Conservation (phyloP, 2,329 filamentous ascomycete species). For the Colletotrichum sp. region DNA sequence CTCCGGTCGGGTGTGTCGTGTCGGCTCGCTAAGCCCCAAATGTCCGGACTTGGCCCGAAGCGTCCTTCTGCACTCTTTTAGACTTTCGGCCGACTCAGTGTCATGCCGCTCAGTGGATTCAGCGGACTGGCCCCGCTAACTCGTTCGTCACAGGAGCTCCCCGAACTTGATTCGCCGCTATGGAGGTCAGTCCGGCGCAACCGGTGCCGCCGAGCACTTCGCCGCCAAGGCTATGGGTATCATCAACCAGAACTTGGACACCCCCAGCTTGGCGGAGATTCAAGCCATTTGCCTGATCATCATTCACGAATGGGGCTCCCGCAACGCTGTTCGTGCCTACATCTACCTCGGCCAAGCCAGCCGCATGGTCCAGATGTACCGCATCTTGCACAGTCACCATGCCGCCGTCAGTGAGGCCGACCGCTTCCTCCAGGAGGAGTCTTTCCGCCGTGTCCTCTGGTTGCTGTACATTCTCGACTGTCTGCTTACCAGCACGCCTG, state of each 20-base stretch:
- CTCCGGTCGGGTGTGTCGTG: conserved; percentile 12
- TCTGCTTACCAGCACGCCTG: conserved; percentile 65
- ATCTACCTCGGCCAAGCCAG: conserved; percentile 67
- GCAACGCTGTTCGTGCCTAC: conserved; percentile 67
- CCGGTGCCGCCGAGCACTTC: conserved; percentile 63
- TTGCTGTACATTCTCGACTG: conserved; percentile 68
- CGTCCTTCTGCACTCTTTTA: neutral
- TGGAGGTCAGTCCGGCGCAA: conserved; percentile 55
- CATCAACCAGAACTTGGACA: conserved; percentile 63
- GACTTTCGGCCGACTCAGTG: conserved; percentile 4
- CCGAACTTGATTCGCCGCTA: conserved; percentile 62
- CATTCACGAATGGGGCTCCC: conserved; percentile 67
- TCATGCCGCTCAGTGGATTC: neutral
- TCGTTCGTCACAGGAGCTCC: conserved; percentile 50
- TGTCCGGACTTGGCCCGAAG: conserved; percentile 14
- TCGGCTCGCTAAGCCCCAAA: conserved; percentile 9
- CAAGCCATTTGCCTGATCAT: conserved; percentile 66
- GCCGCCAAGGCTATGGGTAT: conserved; percentile 61
- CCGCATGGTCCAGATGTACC: conserved; percentile 70
- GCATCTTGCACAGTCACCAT: conserved; percentile 62
- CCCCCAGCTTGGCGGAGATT: conserved; percentile 64
- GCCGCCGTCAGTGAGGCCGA: conserved; percentile 53
- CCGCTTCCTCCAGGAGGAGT: conserved; percentile 65
- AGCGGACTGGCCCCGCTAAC: neutral
- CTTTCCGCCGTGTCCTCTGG: conserved; percentile 66